A percentile compares a stretch with the other conserved stretches of the same genome.
These are phyloP conservation scores for Ilyonectria robusta DNA, from an alignment of 2,329 filamentous ascomycete genomes.

Conservation along the genomic window DNA sequence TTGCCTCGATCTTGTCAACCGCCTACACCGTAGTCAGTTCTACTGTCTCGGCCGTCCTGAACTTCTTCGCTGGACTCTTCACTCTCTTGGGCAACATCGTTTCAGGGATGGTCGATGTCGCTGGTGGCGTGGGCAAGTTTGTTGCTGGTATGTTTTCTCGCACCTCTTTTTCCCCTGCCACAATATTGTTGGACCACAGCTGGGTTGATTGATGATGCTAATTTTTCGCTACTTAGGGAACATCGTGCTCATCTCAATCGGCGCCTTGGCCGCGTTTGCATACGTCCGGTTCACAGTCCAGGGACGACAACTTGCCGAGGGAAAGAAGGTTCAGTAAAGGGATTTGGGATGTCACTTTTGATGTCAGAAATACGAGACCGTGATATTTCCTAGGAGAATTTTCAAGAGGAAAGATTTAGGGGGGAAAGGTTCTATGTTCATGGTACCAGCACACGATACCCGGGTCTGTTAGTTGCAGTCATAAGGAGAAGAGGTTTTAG, in stretches of 20 bases:
- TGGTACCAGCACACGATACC: constrained; percentile 31
- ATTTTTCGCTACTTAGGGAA: constrained; percentile 49
- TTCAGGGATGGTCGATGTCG: constrained; percentile 54
- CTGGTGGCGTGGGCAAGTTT: constrained; percentile 58
- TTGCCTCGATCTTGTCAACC: constrained; percentile 55
- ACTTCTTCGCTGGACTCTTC: constrained; percentile 56
- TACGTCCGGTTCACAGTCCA: constrained; percentile 54
- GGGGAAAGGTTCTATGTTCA: constrained; percentile 8
- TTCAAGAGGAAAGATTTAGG: not conserved
- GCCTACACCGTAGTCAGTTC: constrained; percentile 53
- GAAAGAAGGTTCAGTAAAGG: constrained; percentile 51
- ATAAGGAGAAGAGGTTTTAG: not conserved
- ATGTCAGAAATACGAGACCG: not conserved
- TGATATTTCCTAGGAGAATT: not conserved
- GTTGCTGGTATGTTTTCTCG: constrained; percentile 51
- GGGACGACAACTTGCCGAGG: constrained; percentile 44
- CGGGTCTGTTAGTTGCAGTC: not conserved
- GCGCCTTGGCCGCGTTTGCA: constrained; percentile 50
- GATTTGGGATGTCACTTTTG: not conserved
- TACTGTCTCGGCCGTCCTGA: constrained; percentile 51
- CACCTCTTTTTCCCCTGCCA: not conserved
- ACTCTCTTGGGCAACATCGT: constrained; percentile 54
- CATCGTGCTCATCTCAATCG: constrained; percentile 52
- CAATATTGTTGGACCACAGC: too few species aligned
- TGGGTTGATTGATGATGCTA: not conserved